Conservation (phyloP, 2,329 filamentous ascomycete species). For the Monilinia polystroma region DNA sequence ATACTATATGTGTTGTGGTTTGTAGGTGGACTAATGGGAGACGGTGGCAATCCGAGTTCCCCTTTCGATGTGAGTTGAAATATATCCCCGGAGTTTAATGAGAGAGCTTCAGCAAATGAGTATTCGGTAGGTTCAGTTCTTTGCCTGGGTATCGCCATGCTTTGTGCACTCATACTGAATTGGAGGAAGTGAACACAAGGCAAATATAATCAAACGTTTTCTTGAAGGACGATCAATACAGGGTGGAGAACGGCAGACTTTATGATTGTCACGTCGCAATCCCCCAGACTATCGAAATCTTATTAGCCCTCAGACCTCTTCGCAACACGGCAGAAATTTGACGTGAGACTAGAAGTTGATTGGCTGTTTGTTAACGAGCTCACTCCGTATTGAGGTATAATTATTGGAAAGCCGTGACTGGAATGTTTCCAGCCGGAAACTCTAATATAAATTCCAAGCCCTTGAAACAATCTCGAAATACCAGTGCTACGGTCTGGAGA, state of each 20-base stretch:
- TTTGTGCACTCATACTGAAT: slow-evolving; percentile 18
- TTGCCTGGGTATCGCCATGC: slow-evolving; percentile 5
- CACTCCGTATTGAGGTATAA: neutral
- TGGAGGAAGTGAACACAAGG: neutral
- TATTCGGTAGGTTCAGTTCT: slow-evolving; percentile 14
- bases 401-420: neutral
- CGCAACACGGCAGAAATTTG: neutral
- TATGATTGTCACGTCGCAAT: neutral
- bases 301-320: slow-evolving; percentile 13
- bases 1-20: slow-evolving; percentile 7
- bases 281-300: neutral
- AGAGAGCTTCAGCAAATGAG: slow-evolving; percentile 19
- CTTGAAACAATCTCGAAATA: neutral
- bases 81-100: slow-evolving; percentile 9
- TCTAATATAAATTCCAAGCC: slow-evolving; percentile 4
- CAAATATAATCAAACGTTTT: neutral
- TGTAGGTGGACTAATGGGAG: neutral
- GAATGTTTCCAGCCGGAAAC: neutral
- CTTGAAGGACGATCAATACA: neutral
- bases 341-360: neutral
- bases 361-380: neutral
- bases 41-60: slow-evolving; percentile 5
- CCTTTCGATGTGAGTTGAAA: slow-evolving; percentile 9
- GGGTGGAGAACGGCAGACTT: slow-evolving; percentile 12
- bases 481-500: too few relatives aligned